phyloP scores from a whole-genome alignment of 768 basidiomycete genomes.

The Pulveroboletus sp. region DNA sequence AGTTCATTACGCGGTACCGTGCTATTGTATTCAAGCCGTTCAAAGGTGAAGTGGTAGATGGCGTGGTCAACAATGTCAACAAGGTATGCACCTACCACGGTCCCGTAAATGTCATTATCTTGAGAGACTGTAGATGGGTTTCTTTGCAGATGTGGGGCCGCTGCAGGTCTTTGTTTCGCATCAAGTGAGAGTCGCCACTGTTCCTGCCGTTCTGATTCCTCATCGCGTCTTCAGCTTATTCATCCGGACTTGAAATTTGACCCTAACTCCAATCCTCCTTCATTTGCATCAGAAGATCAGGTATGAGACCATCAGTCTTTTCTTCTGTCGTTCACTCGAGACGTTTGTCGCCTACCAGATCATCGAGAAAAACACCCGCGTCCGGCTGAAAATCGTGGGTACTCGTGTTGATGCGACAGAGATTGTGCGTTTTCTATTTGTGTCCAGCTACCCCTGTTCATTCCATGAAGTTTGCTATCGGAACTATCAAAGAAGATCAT shows the following conservation, averaged over 20 bases:
- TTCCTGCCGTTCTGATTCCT: neutral
- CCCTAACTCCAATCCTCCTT: slow-evolving; percentile 95
- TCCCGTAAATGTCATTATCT: neutral
- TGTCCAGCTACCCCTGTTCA: slow-evolving; percentile 1
- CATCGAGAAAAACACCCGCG: slow-evolving; percentile 89
- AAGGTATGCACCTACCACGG: slow-evolving; percentile 52
- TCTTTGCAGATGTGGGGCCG: slow-evolving; percentile 96
- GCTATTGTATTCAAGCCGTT: slow-evolving; percentile 99
- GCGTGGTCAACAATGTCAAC: slow-evolving; percentile 91
- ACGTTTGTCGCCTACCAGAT: slow-evolving; percentile 44
- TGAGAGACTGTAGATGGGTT: slow-evolving; percentile 76
- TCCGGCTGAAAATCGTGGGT: slow-evolving; percentile 97
- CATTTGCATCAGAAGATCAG: slow-evolving; percentile 89
- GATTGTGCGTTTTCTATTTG: slow-evolving; percentile 60
- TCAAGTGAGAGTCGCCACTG: slow-evolving; percentile 56
- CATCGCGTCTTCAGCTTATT: slow-evolving; percentile 61
- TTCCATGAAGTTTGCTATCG: slow-evolving; percentile 83
- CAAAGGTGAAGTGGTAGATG: slow-evolving; percentile 98
- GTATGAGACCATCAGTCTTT: slow-evolving; percentile 34
- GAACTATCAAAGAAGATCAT: slow-evolving; percentile 97
- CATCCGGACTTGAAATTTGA: slow-evolving; percentile 94
- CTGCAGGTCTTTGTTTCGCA: slow-evolving; percentile 93
- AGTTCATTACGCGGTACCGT: slow-evolving; percentile 91
- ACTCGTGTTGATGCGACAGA: slow-evolving; percentile 97
- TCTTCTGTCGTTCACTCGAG: neutral